A percentile compares a stretch with the other conserved stretches of the same genome.
Evolutionary conservation across 768 basidiomycete species (phyloP).

Genomic region (Filobasidium wieringae): DNA sequence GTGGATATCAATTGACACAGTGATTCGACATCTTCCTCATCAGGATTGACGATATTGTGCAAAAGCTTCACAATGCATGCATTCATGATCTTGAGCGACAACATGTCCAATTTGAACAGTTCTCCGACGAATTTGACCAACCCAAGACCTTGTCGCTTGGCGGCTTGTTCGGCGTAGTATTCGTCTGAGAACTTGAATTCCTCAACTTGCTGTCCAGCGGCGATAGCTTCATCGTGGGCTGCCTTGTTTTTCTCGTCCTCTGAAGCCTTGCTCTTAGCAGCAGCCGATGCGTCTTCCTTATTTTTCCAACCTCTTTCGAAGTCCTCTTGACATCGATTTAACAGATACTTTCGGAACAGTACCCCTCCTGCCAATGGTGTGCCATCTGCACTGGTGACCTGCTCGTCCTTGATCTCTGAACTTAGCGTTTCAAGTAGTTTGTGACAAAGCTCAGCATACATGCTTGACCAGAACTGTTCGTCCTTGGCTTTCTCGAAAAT

Average conservation of each 20-base stretch:
- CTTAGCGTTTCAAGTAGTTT: conserved; percentile 94
- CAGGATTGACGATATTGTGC: conserved; percentile 83
- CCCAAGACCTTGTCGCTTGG: conserved; percentile 91
- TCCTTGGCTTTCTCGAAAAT: conserved; percentile 97
- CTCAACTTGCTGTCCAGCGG: conserved; percentile 46
- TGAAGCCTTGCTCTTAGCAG: conserved; percentile 70
- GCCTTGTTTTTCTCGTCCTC: conserved; percentile 70
- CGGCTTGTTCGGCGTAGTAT: conserved; percentile 91
- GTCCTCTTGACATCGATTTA: conserved; percentile 94
- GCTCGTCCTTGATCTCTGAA: conserved; percentile 74
- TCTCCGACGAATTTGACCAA: conserved; percentile 97
- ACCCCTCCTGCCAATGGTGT: conserved; percentile 85
- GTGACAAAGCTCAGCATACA: conserved; percentile 90
- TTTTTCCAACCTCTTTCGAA: conserved; percentile 92
- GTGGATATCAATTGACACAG: conserved; percentile 85
- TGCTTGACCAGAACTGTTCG: conserved; percentile 88
- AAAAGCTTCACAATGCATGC: conserved; percentile 94
- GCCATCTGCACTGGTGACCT: conserved; percentile 66
- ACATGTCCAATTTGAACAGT: conserved; percentile 96
- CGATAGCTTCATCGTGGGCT: conserved; percentile 41
- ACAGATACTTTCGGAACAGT: conserved; percentile 89
- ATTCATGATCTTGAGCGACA: conserved; percentile 96
- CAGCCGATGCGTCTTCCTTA: conserved; percentile 73
- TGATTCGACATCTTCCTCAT: conserved; percentile 95
- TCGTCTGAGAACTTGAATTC: conserved; percentile 72